Conservation (phyloP, 73 alveolate genomes). For the Paramecium tetraurelia region DNA sequence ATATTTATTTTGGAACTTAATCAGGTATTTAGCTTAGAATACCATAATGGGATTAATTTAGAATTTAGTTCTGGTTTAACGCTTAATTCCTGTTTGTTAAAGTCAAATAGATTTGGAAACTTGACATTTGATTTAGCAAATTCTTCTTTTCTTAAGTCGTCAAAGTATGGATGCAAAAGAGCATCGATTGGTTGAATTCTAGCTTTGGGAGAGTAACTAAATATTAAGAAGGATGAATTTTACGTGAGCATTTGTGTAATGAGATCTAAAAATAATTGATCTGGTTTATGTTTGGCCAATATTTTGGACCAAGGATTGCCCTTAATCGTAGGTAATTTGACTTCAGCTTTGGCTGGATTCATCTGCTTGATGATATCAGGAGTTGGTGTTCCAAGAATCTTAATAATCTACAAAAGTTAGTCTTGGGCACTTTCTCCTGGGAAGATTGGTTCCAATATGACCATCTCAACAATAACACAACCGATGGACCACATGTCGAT, state of each 20-base stretch:
- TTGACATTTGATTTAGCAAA: slow-evolving; percentile 57
- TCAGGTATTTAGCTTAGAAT: neutral
- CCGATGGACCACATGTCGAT: slow-evolving; percentile 94
- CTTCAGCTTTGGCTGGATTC: slow-evolving; percentile 89
- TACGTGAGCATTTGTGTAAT: slow-evolving; percentile 63
- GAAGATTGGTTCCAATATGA: slow-evolving; percentile 81
- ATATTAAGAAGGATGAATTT: neutral
- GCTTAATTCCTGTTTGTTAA: slow-evolving; percentile 70
- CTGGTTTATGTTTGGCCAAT: slow-evolving; percentile 40
- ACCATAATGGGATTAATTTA: slow-evolving; percentile 36
- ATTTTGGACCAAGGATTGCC: slow-evolving; percentile 55
- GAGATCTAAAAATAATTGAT: slow-evolving; percentile 44
- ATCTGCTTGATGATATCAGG: slow-evolving; percentile 75
- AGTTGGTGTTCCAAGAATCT: slow-evolving; percentile 91
- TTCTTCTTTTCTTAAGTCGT: slow-evolving; percentile 76
- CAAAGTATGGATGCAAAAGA: slow-evolving; percentile 90
- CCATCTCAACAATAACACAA: slow-evolving; percentile 89
- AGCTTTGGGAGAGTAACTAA: slow-evolving; percentile 75
- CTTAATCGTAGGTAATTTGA: slow-evolving; percentile 74
- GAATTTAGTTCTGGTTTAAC: neutral
- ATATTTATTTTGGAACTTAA: neutral
- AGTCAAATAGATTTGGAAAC: slow-evolving; percentile 76
- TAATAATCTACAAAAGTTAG: slow-evolving; percentile 85
- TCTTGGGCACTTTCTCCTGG: slow-evolving; percentile 87
- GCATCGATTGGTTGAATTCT: slow-evolving; percentile 85